Evolutionary conservation across 305 asterid genomes (phyloP).

Genomic region (Coffea humblotiana): DNA sequence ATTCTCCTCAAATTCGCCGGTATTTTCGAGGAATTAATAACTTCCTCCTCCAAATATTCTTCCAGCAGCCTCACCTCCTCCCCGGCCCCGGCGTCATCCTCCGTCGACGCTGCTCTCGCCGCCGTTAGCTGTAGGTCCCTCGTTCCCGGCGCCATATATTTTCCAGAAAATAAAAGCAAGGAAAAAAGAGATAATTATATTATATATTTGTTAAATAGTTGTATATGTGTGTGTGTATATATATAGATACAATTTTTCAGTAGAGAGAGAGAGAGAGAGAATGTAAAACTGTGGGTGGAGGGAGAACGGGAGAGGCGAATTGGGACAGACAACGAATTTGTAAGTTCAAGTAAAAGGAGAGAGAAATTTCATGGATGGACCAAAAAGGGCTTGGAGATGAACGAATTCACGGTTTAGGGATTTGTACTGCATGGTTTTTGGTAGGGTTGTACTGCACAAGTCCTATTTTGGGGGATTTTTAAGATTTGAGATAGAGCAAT

Average conservation of each 20-base stretch:
- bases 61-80: conserved; percentile 76
- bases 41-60: conserved; percentile 50
- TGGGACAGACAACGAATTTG: conserved; percentile 41
- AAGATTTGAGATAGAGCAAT: background rate
- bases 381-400: conserved; percentile 13
- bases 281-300: conserved; percentile 36
- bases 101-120: conserved; percentile 26
- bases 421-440: conserved; percentile 43
- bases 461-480: too few species aligned
- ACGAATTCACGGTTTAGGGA: conserved; percentile 31
- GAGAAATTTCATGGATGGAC: conserved; percentile 28
- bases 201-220: background rate
- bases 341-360: conserved; percentile 25
- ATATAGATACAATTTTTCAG: background rate
- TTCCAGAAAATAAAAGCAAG: background rate
- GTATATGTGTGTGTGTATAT: background rate
- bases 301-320: conserved; percentile 15
- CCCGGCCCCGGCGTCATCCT: conserved; percentile 34
- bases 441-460: conserved; percentile 14
- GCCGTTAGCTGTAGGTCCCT: conserved; percentile 72
- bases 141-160: conserved; percentile 48
- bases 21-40: conserved; percentile 24
- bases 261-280: conserved; percentile 22
- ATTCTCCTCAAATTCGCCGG: conserved; percentile 53
- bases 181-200: background rate